phyloP scores from a whole-genome alignment of 305 asterid genomes.

The Withania somnifera region DNA sequence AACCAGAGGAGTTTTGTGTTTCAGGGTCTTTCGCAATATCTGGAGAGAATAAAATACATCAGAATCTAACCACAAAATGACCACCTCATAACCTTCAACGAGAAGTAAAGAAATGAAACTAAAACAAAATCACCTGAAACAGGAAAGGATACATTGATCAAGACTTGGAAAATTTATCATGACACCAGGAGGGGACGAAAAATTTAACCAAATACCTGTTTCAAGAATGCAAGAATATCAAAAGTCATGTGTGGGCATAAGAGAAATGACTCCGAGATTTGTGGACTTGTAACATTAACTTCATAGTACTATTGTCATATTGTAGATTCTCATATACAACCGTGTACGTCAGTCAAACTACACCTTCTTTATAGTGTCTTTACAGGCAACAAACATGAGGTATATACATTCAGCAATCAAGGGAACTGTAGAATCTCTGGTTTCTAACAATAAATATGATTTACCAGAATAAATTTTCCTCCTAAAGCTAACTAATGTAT shows the following conservation, averaged over 20 bases:
- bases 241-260: neutral
- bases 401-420: neutral
- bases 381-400: neutral
- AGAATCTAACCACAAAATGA: neutral
- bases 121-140: neutral
- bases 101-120: neutral
- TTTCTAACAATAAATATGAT: neutral
- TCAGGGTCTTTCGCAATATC: slow-evolving; percentile 67
- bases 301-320: slow-evolving; percentile 67
- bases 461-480: neutral
- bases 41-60: slow-evolving; percentile 17
- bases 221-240: neutral
- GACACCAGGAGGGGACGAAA: neutral
- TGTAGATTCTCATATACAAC: slow-evolving; percentile 73
- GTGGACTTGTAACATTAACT: slow-evolving; percentile 66
- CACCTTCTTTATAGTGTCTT: neutral
- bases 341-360: too few relatives aligned
- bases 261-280: slow-evolving; percentile 23
- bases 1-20: slow-evolving; percentile 79
- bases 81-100: neutral
- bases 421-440: neutral
- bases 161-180: neutral
- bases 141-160: neutral
- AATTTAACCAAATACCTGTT: neutral
- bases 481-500: neutral